A percentile compares a stretch with the other conserved stretches of the same genome.
Conservation (phyloP, 306 rosid genomes). For the Amphicarpaea edgeworthii region DNA sequence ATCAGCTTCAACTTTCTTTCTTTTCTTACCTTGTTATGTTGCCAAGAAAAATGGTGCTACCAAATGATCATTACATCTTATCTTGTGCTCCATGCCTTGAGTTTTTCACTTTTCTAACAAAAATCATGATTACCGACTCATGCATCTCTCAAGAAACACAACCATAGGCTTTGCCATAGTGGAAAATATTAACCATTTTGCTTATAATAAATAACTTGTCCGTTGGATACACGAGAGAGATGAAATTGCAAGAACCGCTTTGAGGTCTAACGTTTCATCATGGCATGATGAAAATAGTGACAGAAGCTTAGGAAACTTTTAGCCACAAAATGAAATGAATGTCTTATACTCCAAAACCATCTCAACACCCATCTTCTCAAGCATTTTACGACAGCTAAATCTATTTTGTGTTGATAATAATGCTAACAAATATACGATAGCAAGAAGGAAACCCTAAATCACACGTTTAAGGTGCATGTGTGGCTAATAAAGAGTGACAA, state of each 20-base stretch:
- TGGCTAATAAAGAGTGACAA: constrained; percentile 4
- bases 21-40: too few relatives aligned
- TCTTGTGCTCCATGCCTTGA: too few relatives aligned
- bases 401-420: not conserved
- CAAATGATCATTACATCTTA: too few relatives aligned
- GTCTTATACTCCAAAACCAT: constrained; percentile 49
- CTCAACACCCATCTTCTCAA: constrained; percentile 35
- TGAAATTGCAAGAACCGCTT: not conserved
- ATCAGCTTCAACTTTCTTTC: too few relatives aligned
- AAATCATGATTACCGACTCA: not conserved
- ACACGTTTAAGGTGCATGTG: constrained; percentile 13
- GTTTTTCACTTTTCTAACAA: too few relatives aligned
- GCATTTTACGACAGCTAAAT: constrained; percentile 32
- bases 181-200: not conserved
- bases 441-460: constrained; percentile 34
- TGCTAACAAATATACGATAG: not conserved
- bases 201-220: not conserved
- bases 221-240: not conserved
- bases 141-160: not conserved
- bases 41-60: too few relatives aligned
- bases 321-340: constrained; percentile 41
- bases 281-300: constrained; percentile 19
- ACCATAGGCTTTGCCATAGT: constrained; percentile 11
- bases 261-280: constrained; percentile 44
- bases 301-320: constrained; percentile 18